phyloP scores from a whole-genome alignment of 371 early-diverging fungal species.

The Chytridium lagenaria region DNA sequence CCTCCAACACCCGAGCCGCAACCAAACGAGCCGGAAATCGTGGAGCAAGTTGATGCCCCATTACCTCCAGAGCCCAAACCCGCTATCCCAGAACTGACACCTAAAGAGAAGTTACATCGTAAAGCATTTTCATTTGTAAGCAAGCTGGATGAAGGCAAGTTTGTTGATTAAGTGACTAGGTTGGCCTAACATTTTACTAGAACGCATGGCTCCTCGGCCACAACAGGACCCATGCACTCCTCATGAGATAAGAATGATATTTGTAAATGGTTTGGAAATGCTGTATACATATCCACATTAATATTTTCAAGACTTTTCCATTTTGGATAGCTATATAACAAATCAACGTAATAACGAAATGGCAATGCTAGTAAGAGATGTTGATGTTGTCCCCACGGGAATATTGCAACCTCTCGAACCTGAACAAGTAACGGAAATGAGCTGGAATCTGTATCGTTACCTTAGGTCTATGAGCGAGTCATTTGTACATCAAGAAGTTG shows the following conservation, averaged over 20 bases:
- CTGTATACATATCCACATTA: not conserved
- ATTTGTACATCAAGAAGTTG: slow-evolving; percentile 1
- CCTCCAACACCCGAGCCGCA: not conserved
- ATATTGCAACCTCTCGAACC: not conserved
- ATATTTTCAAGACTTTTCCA: not conserved
- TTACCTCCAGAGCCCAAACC: slow-evolving; percentile 2
- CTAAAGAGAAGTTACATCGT: not conserved
- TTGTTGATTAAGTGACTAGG: not conserved
- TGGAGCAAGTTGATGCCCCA: not conserved
- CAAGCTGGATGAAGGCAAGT: slow-evolving; percentile 8
- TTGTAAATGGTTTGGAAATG: not conserved
- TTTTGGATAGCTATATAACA: not conserved
- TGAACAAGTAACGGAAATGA: slow-evolving; percentile 14
- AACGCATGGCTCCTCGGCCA: not conserved
- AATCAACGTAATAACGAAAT: slow-evolving; percentile 16
- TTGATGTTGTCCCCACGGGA: slow-evolving; percentile 3
- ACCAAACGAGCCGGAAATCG: not conserved
- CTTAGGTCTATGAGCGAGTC: slow-evolving; percentile 10
- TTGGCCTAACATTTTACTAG: too few relatives aligned
- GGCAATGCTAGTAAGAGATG: slow-evolving; percentile 6
- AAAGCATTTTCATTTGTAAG: not conserved
- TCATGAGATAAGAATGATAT: slow-evolving; percentile 1
- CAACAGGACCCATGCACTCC: not conserved
- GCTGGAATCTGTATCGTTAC: slow-evolving; percentile 19
- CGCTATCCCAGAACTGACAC: not conserved